Conservation (phyloP, 1,284 basidiomycete species). For the Melampsora americana region DNA sequence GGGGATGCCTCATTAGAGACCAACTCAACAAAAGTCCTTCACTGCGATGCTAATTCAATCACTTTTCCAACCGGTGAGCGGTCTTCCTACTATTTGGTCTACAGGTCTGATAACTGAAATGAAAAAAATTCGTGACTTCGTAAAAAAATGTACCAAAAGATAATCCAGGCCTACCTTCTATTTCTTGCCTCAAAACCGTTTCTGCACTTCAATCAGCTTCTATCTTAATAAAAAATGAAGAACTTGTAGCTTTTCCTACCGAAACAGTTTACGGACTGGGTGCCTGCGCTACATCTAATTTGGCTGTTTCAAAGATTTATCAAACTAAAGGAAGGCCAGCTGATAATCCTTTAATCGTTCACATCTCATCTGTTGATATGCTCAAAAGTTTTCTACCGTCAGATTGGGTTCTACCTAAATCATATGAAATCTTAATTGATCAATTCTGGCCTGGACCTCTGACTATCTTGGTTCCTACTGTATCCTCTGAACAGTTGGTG, state of each 20-base stretch:
- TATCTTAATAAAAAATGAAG: slow-evolving; percentile 47
- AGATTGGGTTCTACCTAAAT: slow-evolving; percentile 48
- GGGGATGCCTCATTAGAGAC: not conserved
- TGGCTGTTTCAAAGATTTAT: slow-evolving; percentile 75
- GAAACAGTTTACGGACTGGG: slow-evolving; percentile 98
- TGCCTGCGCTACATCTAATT: slow-evolving; percentile 69
- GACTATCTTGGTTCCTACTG: slow-evolving; percentile 81
- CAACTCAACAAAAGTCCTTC: slow-evolving; percentile 4
- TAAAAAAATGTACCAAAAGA: not conserved
- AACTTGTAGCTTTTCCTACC: slow-evolving; percentile 82
- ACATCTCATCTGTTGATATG: slow-evolving; percentile 84
- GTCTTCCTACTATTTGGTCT: not conserved
- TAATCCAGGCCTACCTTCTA: not conserved
- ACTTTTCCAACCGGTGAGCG: slow-evolving; percentile 14
- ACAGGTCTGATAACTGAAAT: not conserved
- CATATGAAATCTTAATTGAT: slow-evolving; percentile 71
- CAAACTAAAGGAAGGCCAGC: slow-evolving; percentile 83
- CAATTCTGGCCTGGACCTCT: slow-evolving; percentile 94
- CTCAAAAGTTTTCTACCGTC: slow-evolving; percentile 66
- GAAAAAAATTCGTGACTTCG: not conserved
- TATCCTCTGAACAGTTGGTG: slow-evolving; percentile 38
- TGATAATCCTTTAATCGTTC: slow-evolving; percentile 97
- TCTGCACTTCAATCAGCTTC: slow-evolving; percentile 51
- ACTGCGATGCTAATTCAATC: slow-evolving; percentile 15
- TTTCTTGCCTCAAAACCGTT: slow-evolving; percentile 13